Conservation (phyloP, 129 eudicot species). For the Flaveria linearis region DNA sequence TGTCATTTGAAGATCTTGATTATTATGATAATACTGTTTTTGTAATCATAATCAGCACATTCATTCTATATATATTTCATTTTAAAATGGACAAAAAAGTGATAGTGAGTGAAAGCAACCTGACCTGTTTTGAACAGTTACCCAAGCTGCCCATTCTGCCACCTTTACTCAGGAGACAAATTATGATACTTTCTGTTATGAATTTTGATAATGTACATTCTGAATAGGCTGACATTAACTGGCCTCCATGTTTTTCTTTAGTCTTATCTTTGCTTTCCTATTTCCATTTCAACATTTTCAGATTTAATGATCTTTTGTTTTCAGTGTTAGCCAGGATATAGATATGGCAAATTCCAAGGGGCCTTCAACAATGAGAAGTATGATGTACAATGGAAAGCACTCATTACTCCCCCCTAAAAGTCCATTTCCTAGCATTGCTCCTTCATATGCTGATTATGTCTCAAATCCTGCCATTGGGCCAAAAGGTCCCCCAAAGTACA, state of each 20-base stretch:
- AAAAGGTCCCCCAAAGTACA: conserved; percentile 53
- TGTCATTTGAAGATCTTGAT: neutral
- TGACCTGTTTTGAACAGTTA: neutral
- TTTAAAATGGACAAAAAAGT: neutral
- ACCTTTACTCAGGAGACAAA: conserved; percentile 4
- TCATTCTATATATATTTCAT: neutral
- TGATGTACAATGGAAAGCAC: conserved; percentile 65
- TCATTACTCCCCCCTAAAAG: conserved; percentile 93
- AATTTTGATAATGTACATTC: neutral
- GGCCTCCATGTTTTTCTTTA: neutral
- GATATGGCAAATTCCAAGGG: conserved; percentile 79
- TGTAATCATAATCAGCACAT: neutral
- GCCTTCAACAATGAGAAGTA: conserved; percentile 61
- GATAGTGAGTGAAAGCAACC: neutral
- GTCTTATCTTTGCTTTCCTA: neutral
- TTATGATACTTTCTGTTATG: neutral
- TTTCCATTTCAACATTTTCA: conserved; percentile 3
- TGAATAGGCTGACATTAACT: conserved; percentile 11
- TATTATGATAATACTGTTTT: neutral
- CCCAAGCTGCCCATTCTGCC: neutral
- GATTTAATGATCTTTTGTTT: conserved; percentile 4
- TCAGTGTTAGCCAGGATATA: conserved; percentile 39
- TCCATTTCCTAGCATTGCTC: conserved; percentile 81
- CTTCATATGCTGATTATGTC: conserved; percentile 66
- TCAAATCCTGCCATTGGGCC: conserved; percentile 60